phyloP scores from a whole-genome alignment of 495 filamentous ascomycete genomes.

The Astrothelium subdiscretum region DNA sequence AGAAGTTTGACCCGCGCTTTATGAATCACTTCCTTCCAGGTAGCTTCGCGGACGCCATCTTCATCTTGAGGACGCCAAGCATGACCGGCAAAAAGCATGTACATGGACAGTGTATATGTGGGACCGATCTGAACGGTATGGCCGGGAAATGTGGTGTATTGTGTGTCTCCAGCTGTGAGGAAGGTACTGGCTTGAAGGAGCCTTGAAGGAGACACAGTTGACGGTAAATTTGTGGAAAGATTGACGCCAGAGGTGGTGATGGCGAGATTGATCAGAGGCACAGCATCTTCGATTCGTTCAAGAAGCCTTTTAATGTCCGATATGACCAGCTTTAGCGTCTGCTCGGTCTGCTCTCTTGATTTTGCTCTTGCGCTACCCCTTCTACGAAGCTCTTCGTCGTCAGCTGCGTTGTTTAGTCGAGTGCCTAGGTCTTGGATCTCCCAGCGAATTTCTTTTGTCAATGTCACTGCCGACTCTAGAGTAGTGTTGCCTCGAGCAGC shows the following conservation, averaged over 20 bases:
- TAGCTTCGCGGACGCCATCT: constrained; percentile 56
- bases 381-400: constrained; percentile 49
- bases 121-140: constrained; percentile 75
- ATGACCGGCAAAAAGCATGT: constrained; percentile 92
- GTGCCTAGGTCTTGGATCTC: constrained; percentile 80
- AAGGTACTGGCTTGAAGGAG: constrained; percentile 90
- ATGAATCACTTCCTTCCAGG: constrained; percentile 97
- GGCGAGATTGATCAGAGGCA: constrained; percentile 86
- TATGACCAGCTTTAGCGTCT: constrained; percentile 59
- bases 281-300: constrained; percentile 74
- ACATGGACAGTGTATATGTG: constrained; percentile 77
- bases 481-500: constrained; percentile 91
- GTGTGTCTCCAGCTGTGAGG: constrained; percentile 75
- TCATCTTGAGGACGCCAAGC: constrained; percentile 47
- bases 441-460: constrained; percentile 76
- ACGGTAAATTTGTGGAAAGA: constrained; percentile 62
- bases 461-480: constrained; percentile 74
- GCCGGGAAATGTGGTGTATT: constrained; percentile 55
- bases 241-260: constrained; percentile 91
- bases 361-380: constrained; percentile 39
- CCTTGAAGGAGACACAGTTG: constrained; percentile 81
- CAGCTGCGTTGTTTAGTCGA: constrained; percentile 57
- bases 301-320: constrained; percentile 67
- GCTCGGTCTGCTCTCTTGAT: constrained; percentile 37
- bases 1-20: constrained; percentile 78